Conservation (phyloP, 345 rosid species). For the Pelargonium nanum region DNA sequence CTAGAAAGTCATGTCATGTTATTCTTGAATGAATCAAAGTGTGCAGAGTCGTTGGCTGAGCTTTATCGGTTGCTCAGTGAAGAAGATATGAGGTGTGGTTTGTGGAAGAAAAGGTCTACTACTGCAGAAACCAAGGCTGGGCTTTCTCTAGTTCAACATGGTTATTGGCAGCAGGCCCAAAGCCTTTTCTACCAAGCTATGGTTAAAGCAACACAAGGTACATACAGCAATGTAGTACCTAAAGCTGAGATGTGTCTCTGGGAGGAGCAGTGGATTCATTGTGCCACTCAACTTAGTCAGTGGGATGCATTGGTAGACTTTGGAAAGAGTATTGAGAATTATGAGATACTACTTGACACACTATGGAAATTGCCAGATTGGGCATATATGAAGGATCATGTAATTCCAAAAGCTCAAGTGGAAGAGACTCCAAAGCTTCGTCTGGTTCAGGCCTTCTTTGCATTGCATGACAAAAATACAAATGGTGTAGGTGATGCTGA, state of each 20-base stretch:
- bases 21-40: slow-evolving; percentile 79
- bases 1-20: slow-evolving; percentile 94
- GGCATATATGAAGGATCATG: slow-evolving; percentile 89
- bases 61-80: slow-evolving; percentile 88
- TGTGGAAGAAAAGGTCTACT: slow-evolving; percentile 93
- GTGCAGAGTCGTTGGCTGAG: slow-evolving; percentile 93
- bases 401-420: slow-evolving; percentile 94
- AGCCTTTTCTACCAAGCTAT: slow-evolving; percentile 93
- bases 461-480: slow-evolving; percentile 76
- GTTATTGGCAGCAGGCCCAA: slow-evolving; percentile 93
- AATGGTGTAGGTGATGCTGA: slow-evolving; percentile 88
- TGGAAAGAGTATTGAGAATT: slow-evolving; percentile 88
- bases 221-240: slow-evolving; percentile 91
- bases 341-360: slow-evolving; percentile 87
- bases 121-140: slow-evolving; percentile 97
- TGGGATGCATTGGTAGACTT: slow-evolving; percentile 97
- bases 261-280: slow-evolving; percentile 99
- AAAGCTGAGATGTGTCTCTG: slow-evolving; percentile 99
- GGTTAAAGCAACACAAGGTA: slow-evolving; percentile 98
- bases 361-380: slow-evolving; percentile 97
- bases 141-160: slow-evolving; percentile 95
- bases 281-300: slow-evolving; percentile 92
- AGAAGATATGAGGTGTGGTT: slow-evolving; percentile 98
- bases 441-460: slow-evolving; percentile 76
- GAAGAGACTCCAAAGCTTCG: slow-evolving; percentile 98